Evolutionary conservation across 116 monocot genomes (phyloP), one percentile per base, ranked within the genome.

Genomic region (Dioscorea cayenensis): DNA sequence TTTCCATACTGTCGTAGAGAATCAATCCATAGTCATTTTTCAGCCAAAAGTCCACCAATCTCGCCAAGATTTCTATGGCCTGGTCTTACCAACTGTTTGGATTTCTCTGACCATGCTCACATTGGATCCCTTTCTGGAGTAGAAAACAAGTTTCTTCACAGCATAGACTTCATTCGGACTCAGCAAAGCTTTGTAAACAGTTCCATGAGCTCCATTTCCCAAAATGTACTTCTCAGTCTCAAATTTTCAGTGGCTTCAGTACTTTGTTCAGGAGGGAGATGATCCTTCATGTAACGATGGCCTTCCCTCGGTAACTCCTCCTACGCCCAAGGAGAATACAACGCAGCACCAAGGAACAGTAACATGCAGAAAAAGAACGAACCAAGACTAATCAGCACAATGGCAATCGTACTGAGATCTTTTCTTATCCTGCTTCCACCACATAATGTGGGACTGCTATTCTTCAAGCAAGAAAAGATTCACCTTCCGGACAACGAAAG

Each of bases 161-260:
- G 92, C 96, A 81, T 84, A 96, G 6, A 80, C 68, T 72, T 86
- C 79, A 21, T 77, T 84, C 12, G 77, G 51, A 66, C 77, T 72
- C 32, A 87, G 28, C 8, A 23, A 63, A 63, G 92, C 95, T 75
- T 80, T 96, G 82, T 86, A 96, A 38, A 96, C 92, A 18, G 80
- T 90, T 72, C 92, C 96, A 66, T 96, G 92, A 58, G 88, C 90
- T 66, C 96, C 96, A 74, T 71, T 82, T 11, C 92, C 92, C 0
- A 90, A 21, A 19, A 71, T 62, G 63, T 84, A 86, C 66, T 82
- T 92, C 27, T 84, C 84, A 65, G n/a, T n/a, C 86, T 74, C 51
- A 92, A 80, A 73, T 88, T 87, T 71, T 96, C 96, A 17, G 96
- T 96, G 18, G 81, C 87, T 70, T 85, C 86, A 78, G 92, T 28